A percentile compares a stretch with the other conserved stretches of the same genome.
These are phyloP conservation scores for Hylodesmum podocarpum DNA, from an alignment of 306 rosid species.

Conservation along the genomic window DNA sequence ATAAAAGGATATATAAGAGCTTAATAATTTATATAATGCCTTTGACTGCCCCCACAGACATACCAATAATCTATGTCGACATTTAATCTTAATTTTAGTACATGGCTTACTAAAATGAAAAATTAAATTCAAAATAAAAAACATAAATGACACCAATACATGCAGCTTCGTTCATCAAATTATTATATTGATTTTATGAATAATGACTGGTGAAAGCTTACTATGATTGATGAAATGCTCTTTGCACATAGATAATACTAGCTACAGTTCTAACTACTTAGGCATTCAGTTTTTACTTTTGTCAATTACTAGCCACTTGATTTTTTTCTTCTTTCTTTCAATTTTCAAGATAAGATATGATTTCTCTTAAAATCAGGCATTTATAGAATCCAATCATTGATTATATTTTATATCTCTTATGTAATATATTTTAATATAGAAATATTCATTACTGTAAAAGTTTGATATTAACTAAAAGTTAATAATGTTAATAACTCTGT, in stretches of 20 bases:
- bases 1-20: too few species aligned
- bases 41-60: too few species aligned
- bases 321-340: conserved; percentile 1
- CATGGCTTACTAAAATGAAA: background rate
- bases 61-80: background rate
- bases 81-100: background rate
- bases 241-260: conserved; percentile 21
- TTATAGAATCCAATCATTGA: too few species aligned
- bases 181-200: background rate
- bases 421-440: background rate
- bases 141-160: background rate
- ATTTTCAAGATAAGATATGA: conserved; percentile 27
- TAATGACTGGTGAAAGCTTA: background rate
- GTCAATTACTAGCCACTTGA: background rate
- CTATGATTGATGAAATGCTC: conserved; percentile 10
- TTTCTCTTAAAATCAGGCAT: conserved; percentile 28
- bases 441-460: too few species aligned
- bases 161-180: too few species aligned
- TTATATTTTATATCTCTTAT: background rate
- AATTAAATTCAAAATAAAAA: too few species aligned
- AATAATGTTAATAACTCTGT: background rate
- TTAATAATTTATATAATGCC: too few species aligned
- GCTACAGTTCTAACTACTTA: background rate
- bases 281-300: background rate
- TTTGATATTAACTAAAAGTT: background rate